phyloP scores from a whole-genome alignment of 257 asterid genomes.

The Cynanchum wilfordii region DNA sequence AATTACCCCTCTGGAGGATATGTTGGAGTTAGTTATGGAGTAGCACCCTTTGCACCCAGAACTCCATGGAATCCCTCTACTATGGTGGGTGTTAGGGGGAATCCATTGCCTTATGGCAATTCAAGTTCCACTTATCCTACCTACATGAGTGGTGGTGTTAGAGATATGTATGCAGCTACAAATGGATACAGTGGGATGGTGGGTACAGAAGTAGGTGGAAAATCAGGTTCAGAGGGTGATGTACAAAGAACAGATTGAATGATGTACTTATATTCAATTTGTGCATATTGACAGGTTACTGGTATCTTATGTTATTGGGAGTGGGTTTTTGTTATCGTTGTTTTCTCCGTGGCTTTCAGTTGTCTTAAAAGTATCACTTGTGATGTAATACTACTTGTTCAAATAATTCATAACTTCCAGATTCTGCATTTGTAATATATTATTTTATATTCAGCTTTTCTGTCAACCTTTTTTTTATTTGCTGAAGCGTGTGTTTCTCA shows the following conservation, averaged over 20 bases:
- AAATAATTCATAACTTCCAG: constrained; percentile 33
- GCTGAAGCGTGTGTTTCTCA: background rate
- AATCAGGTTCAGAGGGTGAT: constrained; percentile 29
- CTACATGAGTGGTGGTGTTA: constrained; percentile 45
- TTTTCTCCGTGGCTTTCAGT: constrained; percentile 27
- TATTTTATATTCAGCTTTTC: background rate
- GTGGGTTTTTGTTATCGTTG: constrained; percentile 19
- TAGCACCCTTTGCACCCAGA: constrained; percentile 44
- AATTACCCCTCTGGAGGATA: constrained; percentile 54
- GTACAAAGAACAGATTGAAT: constrained; percentile 39
- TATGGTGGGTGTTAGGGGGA: constrained; percentile 42
- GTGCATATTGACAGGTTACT: constrained; percentile 52
- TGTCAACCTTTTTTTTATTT: background rate
- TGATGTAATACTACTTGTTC: constrained; percentile 26
- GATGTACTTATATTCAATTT: constrained; percentile 23
- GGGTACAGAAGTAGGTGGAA: constrained; percentile 18
- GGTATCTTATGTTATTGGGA: constrained; percentile 34
- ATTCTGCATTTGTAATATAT: constrained; percentile 46
- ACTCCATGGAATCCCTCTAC: constrained; percentile 44
- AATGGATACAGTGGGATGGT: constrained; percentile 44
- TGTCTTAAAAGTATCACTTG: constrained; percentile 39
- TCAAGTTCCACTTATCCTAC: constrained; percentile 46
- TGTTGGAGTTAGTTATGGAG: constrained; percentile 55
- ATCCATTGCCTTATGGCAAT: constrained; percentile 42
- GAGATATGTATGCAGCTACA: constrained; percentile 30